phyloP scores from a whole-genome alignment of 2,329 filamentous ascomycete species.

The Epichloe brachyelytri region DNA sequence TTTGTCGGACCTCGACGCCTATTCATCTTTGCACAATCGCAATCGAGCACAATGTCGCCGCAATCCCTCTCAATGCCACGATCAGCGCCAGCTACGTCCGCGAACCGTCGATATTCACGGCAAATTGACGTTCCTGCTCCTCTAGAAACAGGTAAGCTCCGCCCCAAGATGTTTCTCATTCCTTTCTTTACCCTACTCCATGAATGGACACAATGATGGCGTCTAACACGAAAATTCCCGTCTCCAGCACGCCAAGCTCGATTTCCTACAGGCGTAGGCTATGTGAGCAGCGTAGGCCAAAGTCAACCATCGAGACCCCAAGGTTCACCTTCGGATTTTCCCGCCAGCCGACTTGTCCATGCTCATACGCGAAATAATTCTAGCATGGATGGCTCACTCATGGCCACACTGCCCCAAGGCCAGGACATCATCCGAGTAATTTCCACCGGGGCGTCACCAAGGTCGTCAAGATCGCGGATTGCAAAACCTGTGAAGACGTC shows the following conservation, averaged over 20 bases:
- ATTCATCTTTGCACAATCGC: constrained; percentile 28
- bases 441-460: constrained; percentile 86
- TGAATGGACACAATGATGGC: constrained; percentile 12
- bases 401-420: constrained; percentile 72
- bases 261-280: constrained; percentile 40
- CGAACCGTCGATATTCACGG: constrained; percentile 51
- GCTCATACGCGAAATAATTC: constrained; percentile 68
- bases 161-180: constrained; percentile 20
- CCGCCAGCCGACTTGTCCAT: constrained; percentile 48
- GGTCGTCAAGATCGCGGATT: constrained; percentile 84
- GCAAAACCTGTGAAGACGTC: constrained; percentile 83
- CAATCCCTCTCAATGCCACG: constrained; percentile 46
- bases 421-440: constrained; percentile 89
- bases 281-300: constrained; percentile 34
- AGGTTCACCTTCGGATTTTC: constrained; percentile 38
- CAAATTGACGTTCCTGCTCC: constrained; percentile 39
- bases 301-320: constrained; percentile 16
- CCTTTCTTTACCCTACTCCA: constrained; percentile 49
- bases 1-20: constrained; percentile 62
- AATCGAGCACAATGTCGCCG: constrained; percentile 25
- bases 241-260: constrained; percentile 36
- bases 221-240: constrained; percentile 32
- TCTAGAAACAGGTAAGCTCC: constrained; percentile 34
- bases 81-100: constrained; percentile 22
- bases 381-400: constrained; percentile 74